These are phyloP conservation scores for Lathyrus tuberosus DNA, from an alignment of 306 rosid species.

Conservation along the genomic window DNA sequence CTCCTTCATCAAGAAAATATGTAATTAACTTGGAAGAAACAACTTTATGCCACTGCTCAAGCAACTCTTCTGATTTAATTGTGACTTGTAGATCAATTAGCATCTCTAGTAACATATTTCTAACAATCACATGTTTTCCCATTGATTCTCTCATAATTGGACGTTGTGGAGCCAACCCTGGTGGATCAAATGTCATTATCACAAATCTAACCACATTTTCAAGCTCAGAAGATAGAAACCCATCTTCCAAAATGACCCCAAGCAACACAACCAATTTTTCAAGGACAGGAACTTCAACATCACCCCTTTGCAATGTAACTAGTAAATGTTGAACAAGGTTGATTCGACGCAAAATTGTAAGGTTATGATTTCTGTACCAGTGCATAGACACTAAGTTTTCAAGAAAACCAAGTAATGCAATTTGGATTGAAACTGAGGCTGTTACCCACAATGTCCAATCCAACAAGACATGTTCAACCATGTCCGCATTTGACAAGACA, in stretches of 20 bases:
- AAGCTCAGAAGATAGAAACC: conserved; percentile 90
- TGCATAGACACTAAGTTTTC: conserved; percentile 99
- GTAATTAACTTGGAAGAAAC: conserved; percentile 96
- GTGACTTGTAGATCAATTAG: conserved; percentile 97
- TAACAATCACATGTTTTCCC: conserved; percentile 98
- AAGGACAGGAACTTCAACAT: conserved; percentile 96
- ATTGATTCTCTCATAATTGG: conserved; percentile 85
- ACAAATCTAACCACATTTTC: conserved; percentile 96
- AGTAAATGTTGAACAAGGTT: conserved; percentile 97
- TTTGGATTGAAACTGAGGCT: conserved; percentile 83
- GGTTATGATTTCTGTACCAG: conserved; percentile 97
- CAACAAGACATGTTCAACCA: conserved; percentile 98
- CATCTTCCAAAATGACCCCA: conserved; percentile 97
- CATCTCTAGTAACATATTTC: conserved; percentile 98
- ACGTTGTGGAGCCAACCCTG: conserved; percentile 60
- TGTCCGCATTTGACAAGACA: conserved; percentile 97
- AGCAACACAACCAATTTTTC: conserved; percentile 96
- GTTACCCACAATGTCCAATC: conserved; percentile 99
- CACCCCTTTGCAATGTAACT: conserved; percentile 97
- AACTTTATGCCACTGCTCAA: conserved; percentile 98
- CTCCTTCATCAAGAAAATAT: conserved; percentile 96
- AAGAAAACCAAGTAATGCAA: conserved; percentile 90
- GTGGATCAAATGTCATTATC: conserved; percentile 99
- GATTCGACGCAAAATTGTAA: conserved; percentile 86
- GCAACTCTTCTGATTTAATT: conserved; percentile 84